Base-by-base conservation (phyloP, 2,329 filamentous ascomycete species). In the Albifimbria verrucaria region DNA sequence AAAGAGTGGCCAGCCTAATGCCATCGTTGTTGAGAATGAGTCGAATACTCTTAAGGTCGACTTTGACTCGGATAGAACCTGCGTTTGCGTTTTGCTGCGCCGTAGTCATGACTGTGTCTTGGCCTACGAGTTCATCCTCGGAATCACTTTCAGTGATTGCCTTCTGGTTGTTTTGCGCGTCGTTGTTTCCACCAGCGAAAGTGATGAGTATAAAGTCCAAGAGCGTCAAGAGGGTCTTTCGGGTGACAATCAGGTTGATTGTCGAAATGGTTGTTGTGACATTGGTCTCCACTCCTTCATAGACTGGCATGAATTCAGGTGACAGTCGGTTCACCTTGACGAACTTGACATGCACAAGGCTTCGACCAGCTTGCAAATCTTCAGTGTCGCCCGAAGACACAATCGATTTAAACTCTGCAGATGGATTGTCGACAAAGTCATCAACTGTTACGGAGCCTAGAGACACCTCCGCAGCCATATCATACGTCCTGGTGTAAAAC, bases 21-120 rank as follows among this genome's bases (percentile, higher is more conserved):
- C 94, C 94, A 68, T 99, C 95, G 59, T 99, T 97, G 68, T 99
- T 99, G 52, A 99, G 78, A 57, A 99, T 93, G 24, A 99, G 79
- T 2, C 91, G 85, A 58, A 99, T 96, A 74, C 89, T 92, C 74
- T 96, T 95, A 57, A 99, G 75, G 56, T 97, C 88, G 42, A 95
- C 87, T 70, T 96, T 96, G 69, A 99, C 93, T 22, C 92, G 86
- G 59, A 99, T 94, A 58, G 94, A 95, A 52, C 89, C 89, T 5
- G 65, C 75, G 15, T 69, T 69, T 36, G 70, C 65, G 21, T 64
- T 68, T 48, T 74, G 71, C 20, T 68, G 65, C 0, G 68, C 54
- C 2, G 61, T 57, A 5, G 69, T 62, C 5, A 74, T 55, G 36
- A 72, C 66, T 32, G 74, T 62, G 6, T 65, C 59, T 20, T 74